Percentiles rank a stretch among this genome's conserved stretches.
phyloP scores from a whole-genome alignment of 768 basidiomycete genomes.

The Hygrocybe punicea region DNA sequence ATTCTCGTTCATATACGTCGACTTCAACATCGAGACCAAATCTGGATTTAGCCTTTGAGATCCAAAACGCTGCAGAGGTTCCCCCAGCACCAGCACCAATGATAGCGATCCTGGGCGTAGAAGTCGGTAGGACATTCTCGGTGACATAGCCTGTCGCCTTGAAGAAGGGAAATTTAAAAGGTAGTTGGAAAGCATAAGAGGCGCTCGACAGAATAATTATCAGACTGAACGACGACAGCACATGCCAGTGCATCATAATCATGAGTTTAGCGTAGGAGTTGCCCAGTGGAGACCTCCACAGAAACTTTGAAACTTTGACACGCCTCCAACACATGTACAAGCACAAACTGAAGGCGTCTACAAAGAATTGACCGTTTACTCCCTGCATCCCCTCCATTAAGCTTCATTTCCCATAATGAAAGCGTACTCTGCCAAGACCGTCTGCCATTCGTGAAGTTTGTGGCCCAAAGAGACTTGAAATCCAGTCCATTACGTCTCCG shows the following conservation, averaged over 20 bases:
- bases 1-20: slow-evolving; percentile 77
- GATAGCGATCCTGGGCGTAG: slow-evolving; percentile 66
- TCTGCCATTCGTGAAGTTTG: too few species aligned
- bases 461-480: not conserved
- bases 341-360: too few species aligned
- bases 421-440: too few species aligned
- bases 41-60: slow-evolving; percentile 71
- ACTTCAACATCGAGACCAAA: slow-evolving; percentile 68
- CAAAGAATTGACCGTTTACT: too few species aligned
- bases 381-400: too few species aligned
- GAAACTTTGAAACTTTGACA: too few species aligned
- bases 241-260: slow-evolving; percentile 1
- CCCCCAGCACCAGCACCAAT: slow-evolving; percentile 91
- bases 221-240: slow-evolving; percentile 3
- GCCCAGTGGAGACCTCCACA: too few species aligned
- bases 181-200: slow-evolving; percentile 41
- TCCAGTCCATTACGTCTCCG: not conserved
- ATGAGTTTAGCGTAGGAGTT: not conserved
- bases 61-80: slow-evolving; percentile 79
- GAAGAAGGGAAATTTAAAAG: slow-evolving; percentile 59
- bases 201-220: slow-evolving; percentile 33
- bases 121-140: slow-evolving; percentile 11
- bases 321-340: too few species aligned
- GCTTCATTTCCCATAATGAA: too few species aligned
- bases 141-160: slow-evolving; percentile 30